Evolutionary conservation across 2,329 filamentous ascomycete species (phyloP), one percentile per base, ranked within the genome.

Genomic region (Dactylellina drechsleri): DNA sequence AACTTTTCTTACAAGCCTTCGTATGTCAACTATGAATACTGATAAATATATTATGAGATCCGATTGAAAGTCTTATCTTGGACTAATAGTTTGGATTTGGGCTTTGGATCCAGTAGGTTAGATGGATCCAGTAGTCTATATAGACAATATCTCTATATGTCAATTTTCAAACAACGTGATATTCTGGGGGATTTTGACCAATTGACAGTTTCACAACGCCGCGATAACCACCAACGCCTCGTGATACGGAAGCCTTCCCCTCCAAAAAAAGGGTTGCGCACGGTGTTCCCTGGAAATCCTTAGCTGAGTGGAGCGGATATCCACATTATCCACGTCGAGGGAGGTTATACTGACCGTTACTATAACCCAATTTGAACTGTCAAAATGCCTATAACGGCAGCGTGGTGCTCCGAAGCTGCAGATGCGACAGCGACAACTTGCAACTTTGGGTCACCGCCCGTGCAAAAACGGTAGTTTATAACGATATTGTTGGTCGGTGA

Each of bases 271-370:
- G 31, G 31, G 31, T 36, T 45, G 36, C 54, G 28, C 15, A 58
- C 54, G 54, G 36, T 7, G 54, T 23, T 13, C 45, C 54, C 54
- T 45, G 13, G 12, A 6, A n/a, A 10, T 45, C 26, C 13, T 20
- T 54, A 36, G 52, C 52, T 54, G 52, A 31, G 12, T 41, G 10
- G 15, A 16, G n/a, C 54, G n/a, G n/a, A 43, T 2, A 23, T 43
- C 20, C 54, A 58, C 54, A 36, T 16, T 20, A 45, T 45, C 8
- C 18, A 45, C 54, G 54, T 58, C 54, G 43, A 45, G 54, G 36
- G 36, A n/a, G 18, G 36, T 8, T 58, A 58, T 58, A 58, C 43
- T 26, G 20, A 16, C 2, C 36, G 16, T 13, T 23, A 15, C 28
- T 58, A 58, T 58, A 20, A 26, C 18, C 16, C 43, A 8, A 18